Evolutionary conservation across 176 grass and related monocot genomes (phyloP).

Genomic region (Oryza longistaminata): DNA sequence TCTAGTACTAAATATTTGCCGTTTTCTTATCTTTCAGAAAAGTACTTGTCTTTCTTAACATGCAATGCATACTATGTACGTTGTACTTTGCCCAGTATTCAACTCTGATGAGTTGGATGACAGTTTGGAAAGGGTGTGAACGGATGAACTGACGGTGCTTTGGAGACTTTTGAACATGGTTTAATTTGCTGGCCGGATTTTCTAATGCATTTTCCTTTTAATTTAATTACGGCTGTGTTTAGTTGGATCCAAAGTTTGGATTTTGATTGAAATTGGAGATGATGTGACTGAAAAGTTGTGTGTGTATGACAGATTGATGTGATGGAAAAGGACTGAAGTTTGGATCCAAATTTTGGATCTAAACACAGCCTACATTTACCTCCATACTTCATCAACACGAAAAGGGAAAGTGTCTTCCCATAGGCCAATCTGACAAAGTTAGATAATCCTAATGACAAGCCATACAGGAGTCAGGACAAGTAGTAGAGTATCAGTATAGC

Average conservation of each 20-base stretch:
- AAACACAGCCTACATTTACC: too few species aligned
- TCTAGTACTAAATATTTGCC: too few species aligned
- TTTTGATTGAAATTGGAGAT: too few species aligned
- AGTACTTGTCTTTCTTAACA: not conserved
- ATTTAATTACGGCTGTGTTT: too few species aligned
- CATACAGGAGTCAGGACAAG: not conserved
- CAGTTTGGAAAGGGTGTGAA: constrained; percentile 27
- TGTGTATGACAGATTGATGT: too few species aligned
- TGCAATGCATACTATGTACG: not conserved
- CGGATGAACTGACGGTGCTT: not conserved
- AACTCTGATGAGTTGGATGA: not conserved
- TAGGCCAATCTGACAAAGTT: not conserved
- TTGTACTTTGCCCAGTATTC: not conserved
- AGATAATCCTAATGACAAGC: not conserved
- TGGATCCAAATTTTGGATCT: too few species aligned
- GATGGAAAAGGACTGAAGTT: too few species aligned
- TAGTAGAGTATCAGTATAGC: not conserved
- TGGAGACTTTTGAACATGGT: not conserved
- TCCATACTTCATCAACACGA: not conserved
- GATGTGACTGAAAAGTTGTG: too few species aligned
- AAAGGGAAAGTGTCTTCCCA: not conserved
- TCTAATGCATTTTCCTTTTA: not conserved
- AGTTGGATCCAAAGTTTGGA: too few species aligned
- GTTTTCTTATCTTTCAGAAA: too few species aligned
- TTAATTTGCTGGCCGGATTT: not conserved